Percentiles rank a stretch among this genome's conserved stretches.
Evolutionary conservation across 371 early-diverging fungal genomes (phyloP).

Genomic region (Syncephalastrum sp.): DNA sequence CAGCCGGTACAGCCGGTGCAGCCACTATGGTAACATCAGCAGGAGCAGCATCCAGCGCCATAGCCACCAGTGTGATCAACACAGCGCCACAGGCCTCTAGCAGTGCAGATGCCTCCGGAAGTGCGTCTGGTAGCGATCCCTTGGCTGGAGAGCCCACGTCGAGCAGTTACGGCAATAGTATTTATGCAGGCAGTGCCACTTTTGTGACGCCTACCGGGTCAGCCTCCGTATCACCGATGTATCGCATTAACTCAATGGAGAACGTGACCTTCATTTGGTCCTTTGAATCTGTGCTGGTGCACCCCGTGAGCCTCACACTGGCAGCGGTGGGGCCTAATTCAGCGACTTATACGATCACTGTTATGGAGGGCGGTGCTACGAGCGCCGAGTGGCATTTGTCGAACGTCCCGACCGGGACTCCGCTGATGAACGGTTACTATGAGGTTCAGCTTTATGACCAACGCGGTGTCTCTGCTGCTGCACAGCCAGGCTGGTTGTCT

Average conservation of each 20-base stretch:
- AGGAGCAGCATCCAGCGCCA: background rate
- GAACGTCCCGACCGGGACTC: constrained; percentile 37
- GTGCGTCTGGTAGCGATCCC: constrained; percentile 9
- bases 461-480: constrained; percentile 35
- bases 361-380: constrained; percentile 34
- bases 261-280: constrained; percentile 50
- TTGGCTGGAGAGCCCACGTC: constrained; percentile 36
- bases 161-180: constrained; percentile 36
- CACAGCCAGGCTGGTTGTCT: constrained; percentile 38
- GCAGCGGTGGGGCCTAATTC: constrained; percentile 42
- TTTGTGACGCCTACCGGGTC: constrained; percentile 42
- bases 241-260: constrained; percentile 34
- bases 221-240: constrained; percentile 45
- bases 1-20: too few relatives aligned
- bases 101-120: background rate
- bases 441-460: constrained; percentile 48
- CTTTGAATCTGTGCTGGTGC: constrained; percentile 38
- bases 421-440: constrained; percentile 46
- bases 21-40: too few relatives aligned
- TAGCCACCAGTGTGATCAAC: background rate
- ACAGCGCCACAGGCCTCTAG: background rate
- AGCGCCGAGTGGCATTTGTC: constrained; percentile 47
- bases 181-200: constrained; percentile 33
- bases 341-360: constrained; percentile 40
- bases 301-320: constrained; percentile 41